phyloP scores from a whole-genome alignment of 306 rosid genomes.

The Biancaea sappan region DNA sequence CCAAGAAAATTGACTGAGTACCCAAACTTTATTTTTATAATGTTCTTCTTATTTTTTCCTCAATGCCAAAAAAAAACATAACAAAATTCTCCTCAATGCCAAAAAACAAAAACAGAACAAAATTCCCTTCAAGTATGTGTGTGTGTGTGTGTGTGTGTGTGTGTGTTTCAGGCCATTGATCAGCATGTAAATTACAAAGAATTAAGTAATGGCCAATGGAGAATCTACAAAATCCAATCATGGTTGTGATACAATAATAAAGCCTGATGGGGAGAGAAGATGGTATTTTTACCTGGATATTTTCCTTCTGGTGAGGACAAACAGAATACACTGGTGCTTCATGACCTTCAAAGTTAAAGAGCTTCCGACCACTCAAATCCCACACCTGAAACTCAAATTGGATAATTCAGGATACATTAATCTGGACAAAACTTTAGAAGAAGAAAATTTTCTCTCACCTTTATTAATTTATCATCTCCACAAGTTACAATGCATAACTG shows the following conservation, averaged over 20 bases:
- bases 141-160: too few species aligned
- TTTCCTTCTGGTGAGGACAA: conserved; percentile 74
- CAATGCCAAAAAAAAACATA: neutral
- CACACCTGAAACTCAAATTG: conserved; percentile 62
- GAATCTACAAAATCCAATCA: conserved; percentile 4
- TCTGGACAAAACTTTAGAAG: neutral
- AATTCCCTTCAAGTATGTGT: neutral
- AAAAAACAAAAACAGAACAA: neutral
- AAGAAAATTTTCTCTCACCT: conserved; percentile 45
- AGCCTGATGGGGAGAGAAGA: neutral
- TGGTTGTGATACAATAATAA: neutral
- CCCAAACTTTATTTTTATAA: neutral
- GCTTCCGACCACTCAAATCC: conserved; percentile 63
- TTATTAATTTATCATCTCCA: conserved; percentile 75
- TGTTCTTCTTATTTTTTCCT: neutral
- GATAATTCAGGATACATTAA: conserved; percentile 15
- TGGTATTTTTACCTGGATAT: conserved; percentile 50
- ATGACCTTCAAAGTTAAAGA: conserved; percentile 73
- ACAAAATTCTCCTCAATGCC: neutral
- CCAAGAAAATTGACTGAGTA: conserved; percentile 10
- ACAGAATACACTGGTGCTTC: conserved; percentile 76
- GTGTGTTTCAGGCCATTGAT: neutral
- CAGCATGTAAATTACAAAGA: conserved; percentile 4
- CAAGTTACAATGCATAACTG: conserved; percentile 62
- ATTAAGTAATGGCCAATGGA: neutral